Evolutionary conservation across 352 stramenopile genomes (phyloP).

Genomic region (Globisporangium alternatum): DNA sequence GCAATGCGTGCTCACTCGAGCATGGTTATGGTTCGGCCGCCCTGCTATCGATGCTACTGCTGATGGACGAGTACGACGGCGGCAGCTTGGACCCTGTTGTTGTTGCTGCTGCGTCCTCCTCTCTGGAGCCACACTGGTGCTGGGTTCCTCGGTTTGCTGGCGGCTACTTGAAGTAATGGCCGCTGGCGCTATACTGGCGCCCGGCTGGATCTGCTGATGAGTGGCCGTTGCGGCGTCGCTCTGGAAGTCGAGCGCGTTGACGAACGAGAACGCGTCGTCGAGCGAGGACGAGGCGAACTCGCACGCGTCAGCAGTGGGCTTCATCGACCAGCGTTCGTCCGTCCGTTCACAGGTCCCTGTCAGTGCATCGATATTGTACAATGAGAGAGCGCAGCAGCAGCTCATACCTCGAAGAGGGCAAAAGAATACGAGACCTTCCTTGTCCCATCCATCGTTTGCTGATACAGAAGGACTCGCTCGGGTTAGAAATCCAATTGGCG

Average conservation of each 20-base stretch:
- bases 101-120: background rate
- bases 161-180: too few species aligned
- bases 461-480: too few species aligned
- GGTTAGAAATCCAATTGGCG: too few species aligned
- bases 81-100: background rate
- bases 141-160: background rate
- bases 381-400: background rate
- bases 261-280: constrained; percentile 17
- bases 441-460: too few species aligned
- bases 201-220: too few species aligned
- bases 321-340: background rate
- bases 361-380: background rate
- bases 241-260: constrained; percentile 7
- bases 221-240: background rate
- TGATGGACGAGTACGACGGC: background rate
- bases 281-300: constrained; percentile 9
- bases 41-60: background rate
- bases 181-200: too few species aligned
- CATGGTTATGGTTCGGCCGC: background rate
- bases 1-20: background rate
- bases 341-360: background rate
- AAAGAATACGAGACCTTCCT: too few species aligned
- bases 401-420: too few species aligned
- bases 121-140: background rate
- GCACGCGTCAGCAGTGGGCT: background rate